A percentile compares a stretch with the other conserved stretches of the same genome.
These are phyloP conservation scores for Trametes elegans DNA, from an alignment of 768 basidiomycete genomes.

Conservation along the genomic window DNA sequence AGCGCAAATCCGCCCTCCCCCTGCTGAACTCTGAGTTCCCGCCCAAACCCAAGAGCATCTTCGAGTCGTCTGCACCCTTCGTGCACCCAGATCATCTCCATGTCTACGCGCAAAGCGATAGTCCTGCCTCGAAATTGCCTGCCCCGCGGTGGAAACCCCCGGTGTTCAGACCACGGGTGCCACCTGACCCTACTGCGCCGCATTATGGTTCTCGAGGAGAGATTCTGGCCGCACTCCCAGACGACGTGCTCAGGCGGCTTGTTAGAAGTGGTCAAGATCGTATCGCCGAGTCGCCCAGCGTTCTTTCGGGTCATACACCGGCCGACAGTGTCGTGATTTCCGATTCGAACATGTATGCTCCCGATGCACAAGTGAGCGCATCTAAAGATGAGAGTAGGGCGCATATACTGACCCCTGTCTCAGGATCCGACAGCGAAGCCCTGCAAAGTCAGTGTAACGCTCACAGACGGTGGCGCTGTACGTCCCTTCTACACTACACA, in stretches of 20 bases:
- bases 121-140: no score
- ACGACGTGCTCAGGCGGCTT: neutral
- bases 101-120: neutral
- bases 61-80: neutral
- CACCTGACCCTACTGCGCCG: neutral
- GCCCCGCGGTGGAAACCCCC: no score
- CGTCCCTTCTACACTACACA: neutral
- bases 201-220: constrained; percentile 9
- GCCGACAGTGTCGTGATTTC: neutral
- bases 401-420: neutral
- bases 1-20: neutral
- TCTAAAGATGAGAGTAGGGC: neutral
- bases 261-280: neutral
- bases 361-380: neutral
- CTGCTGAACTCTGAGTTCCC: neutral
- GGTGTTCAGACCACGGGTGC: no score
- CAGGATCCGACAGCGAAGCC: neutral
- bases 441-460: neutral
- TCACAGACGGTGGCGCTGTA: neutral
- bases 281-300: neutral
- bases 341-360: no score
- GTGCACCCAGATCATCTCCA: constrained; percentile 8
- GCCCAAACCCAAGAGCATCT: neutral
- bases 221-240: neutral
- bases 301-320: neutral